phyloP scores from a whole-genome alignment of 2,329 filamentous ascomycete genomes.

The Epicoccum sorghinum region DNA sequence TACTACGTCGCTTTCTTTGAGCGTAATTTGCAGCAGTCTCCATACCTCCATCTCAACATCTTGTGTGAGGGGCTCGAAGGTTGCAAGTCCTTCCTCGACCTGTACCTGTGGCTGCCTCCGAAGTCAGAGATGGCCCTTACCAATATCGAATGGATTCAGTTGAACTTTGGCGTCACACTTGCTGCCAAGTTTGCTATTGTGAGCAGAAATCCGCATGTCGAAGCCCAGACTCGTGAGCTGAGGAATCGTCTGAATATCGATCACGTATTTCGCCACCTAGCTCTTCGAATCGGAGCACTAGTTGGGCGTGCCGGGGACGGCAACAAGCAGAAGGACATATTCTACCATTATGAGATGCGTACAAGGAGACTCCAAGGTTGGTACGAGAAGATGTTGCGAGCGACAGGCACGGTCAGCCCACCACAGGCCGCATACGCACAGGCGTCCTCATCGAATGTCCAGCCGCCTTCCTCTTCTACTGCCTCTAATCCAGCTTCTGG shows the following conservation, averaged over 20 bases:
- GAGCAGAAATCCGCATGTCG: constrained; percentile 31
- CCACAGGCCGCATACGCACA: constrained; percentile 7
- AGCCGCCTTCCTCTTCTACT: constrained; percentile 8
- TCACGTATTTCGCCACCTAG: constrained; percentile 35
- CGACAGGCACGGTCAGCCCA: constrained; percentile 24
- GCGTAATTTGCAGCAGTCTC: constrained; percentile 34
- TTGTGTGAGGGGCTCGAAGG: constrained; percentile 32
- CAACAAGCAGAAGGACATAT: constrained; percentile 35
- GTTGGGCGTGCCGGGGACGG: constrained; percentile 28
- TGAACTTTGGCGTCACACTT: constrained; percentile 44
- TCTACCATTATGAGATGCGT: constrained; percentile 33
- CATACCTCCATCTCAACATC: constrained; percentile 33
- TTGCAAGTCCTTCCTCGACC: constrained; percentile 39
- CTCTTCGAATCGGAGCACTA: constrained; percentile 33
- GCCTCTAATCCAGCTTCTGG: constrained; percentile 13
- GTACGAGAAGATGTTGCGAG: constrained; percentile 36
- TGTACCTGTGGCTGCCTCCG: constrained; percentile 44
- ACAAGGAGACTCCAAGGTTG: constrained; percentile 38
- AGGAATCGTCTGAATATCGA: constrained; percentile 37
- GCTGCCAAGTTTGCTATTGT: constrained; percentile 40
- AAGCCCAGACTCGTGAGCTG: constrained; percentile 32
- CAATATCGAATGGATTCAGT: constrained; percentile 51
- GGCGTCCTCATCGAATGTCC: not conserved
- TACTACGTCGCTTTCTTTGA: constrained; percentile 49
- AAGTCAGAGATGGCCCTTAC: constrained; percentile 46